Percentiles rank a stretch among this genome's conserved stretches.
Evolutionary conservation across 2,329 filamentous ascomycete genomes (phyloP).

Genomic region (Fusarium succisae): DNA sequence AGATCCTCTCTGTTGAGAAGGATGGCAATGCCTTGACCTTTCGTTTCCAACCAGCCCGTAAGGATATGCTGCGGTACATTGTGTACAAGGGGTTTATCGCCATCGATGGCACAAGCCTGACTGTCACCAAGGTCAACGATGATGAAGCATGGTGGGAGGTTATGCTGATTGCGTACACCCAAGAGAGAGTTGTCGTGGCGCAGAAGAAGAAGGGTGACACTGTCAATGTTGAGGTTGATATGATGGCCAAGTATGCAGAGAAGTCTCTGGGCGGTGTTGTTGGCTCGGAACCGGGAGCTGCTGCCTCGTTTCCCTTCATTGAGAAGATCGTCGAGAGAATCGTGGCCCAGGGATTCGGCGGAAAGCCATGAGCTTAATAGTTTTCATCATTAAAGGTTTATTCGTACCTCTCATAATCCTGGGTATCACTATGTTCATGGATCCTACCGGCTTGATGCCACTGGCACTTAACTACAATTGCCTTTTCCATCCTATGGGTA

Average conservation of each 20-base stretch:
- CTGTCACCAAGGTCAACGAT: conserved; percentile 87
- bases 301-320: conserved; percentile 63
- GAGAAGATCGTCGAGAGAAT: conserved; percentile 79
- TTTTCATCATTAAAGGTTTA: conserved; percentile 20
- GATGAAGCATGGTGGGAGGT: conserved; percentile 87
- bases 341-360: conserved; percentile 69
- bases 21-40: conserved; percentile 94
- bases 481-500: not conserved
- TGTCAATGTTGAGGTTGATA: conserved; percentile 94
- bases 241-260: conserved; percentile 85
- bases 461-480: not conserved
- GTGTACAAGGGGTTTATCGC: conserved; percentile 97
- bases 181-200: conserved; percentile 87
- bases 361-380: conserved; percentile 36
- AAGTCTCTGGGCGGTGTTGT: conserved; percentile 84
- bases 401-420: conserved; percentile 31
- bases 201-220: conserved; percentile 80
- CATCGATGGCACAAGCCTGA: conserved; percentile 93
- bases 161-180: conserved; percentile 97
- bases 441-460: not conserved
- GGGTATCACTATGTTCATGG: not conserved
- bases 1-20: conserved; percentile 74
- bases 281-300: conserved; percentile 61
- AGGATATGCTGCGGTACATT: conserved; percentile 80
- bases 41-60: conserved; percentile 77